phyloP scores from a whole-genome alignment of 2,329 filamentous ascomycete genomes.

The Magnaporthiopsis poae region DNA sequence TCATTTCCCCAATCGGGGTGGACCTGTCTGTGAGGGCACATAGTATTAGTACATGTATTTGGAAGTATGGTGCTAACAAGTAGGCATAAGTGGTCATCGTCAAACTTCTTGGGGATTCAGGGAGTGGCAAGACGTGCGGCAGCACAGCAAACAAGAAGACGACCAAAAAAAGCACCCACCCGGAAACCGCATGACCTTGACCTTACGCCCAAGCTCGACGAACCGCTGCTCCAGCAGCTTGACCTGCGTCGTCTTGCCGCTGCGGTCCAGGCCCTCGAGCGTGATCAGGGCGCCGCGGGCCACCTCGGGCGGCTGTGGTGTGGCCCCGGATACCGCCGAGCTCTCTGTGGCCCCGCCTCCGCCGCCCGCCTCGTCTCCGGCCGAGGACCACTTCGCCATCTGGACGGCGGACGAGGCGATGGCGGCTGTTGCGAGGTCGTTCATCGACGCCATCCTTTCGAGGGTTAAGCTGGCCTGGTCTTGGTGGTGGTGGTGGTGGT shows the following conservation, averaged over 20 bases:
- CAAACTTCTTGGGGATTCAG: background rate
- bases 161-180: conserved; percentile 29
- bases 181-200: conserved; percentile 48
- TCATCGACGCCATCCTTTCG: conserved; percentile 30
- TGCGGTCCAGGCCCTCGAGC: conserved; percentile 79
- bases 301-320: background rate
- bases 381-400: conserved; percentile 3
- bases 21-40: conserved; percentile 51
- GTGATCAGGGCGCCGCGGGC: conserved; percentile 65
- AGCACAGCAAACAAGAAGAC: background rate
- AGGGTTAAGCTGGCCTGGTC: background rate
- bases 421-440: conserved; percentile 32
- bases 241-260: conserved; percentile 88
- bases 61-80: no score
- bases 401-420: conserved; percentile 6
- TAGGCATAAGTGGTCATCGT: no score
- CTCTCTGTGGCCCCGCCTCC: background rate
- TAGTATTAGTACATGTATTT: no score
- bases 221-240: conserved; percentile 52
- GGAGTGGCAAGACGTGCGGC: background rate
- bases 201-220: conserved; percentile 36
- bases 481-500: background rate
- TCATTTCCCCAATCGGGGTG: conserved; percentile 78
- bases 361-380: background rate
- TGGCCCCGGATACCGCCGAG: conserved; percentile 4